Conservation (phyloP, 2,329 filamentous ascomycete species). For the Claviceps sp. region DNA sequence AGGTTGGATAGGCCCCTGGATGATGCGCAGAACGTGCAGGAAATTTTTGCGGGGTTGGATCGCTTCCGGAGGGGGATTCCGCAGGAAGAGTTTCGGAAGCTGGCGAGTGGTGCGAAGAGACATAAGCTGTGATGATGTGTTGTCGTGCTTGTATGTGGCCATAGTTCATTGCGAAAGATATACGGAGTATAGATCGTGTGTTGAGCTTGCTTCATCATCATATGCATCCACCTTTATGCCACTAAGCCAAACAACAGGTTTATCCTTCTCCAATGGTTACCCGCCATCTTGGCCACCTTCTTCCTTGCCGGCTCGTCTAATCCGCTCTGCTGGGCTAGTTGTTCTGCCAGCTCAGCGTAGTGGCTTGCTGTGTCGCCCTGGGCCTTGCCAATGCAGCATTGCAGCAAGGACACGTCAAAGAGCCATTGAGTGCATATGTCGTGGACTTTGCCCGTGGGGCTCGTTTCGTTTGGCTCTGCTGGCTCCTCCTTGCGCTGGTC, state of each 20-base stretch:
- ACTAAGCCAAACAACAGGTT: slow-evolving; percentile 71
- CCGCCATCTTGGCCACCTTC: slow-evolving; percentile 48
- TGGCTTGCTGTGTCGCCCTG: slow-evolving; percentile 12
- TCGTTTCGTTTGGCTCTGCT: neutral
- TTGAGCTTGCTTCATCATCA: too few relatives aligned
- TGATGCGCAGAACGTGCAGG: slow-evolving; percentile 64
- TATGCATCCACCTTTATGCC: slow-evolving; percentile 18
- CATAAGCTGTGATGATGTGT: slow-evolving; percentile 60
- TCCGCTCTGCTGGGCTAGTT: slow-evolving; percentile 30
- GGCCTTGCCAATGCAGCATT: slow-evolving; percentile 27
- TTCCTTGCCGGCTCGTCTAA: slow-evolving; percentile 35
- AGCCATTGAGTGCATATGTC: slow-evolving; percentile 47
- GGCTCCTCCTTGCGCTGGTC: neutral
- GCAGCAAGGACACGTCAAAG: slow-evolving; percentile 43
- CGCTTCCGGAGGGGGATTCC: slow-evolving; percentile 69
- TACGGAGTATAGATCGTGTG: too few relatives aligned
- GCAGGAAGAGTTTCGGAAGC: slow-evolving; percentile 75
- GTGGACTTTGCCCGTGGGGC: slow-evolving; percentile 15
- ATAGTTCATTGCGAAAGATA: too few relatives aligned
- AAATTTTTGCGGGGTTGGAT: slow-evolving; percentile 77
- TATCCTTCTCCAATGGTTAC: slow-evolving; percentile 74
- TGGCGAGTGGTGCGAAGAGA: slow-evolving; percentile 79
- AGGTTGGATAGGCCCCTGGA: slow-evolving; percentile 57
- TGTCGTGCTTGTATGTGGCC: neutral
- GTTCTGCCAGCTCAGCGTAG: slow-evolving; percentile 32